A percentile compares a stretch with the other conserved stretches of the same genome.
These are phyloP conservation scores for Sorghum bicolor DNA, from an alignment of 176 grass and related monocot genomes.

Conservation along the genomic window DNA sequence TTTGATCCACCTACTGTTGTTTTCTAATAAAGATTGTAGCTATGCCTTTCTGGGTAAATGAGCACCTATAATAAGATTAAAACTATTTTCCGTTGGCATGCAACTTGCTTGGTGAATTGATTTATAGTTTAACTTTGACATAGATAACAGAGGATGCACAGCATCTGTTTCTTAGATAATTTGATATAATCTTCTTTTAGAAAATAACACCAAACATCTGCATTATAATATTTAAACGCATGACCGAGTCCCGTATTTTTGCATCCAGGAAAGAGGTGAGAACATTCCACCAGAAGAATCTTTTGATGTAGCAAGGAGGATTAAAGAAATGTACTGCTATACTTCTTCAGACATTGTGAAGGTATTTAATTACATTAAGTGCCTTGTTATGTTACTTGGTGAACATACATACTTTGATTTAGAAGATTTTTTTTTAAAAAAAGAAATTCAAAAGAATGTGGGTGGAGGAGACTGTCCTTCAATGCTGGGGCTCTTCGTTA, in stretches of 20 bases:
- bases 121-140: constrained; percentile 10
- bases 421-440: background rate
- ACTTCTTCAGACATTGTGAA: constrained; percentile 99
- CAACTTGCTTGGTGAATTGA: background rate
- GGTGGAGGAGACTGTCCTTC: too few relatives aligned
- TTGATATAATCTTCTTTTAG: background rate
- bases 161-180: constrained; percentile 4
- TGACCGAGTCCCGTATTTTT: constrained; percentile 7
- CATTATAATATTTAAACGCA: too few relatives aligned
- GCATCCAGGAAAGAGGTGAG: constrained; percentile 93
- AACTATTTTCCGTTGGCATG: background rate
- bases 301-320: constrained; percentile 80
- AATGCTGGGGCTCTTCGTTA: too few relatives aligned
- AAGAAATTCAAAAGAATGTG: background rate
- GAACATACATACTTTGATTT: background rate
- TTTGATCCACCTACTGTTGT: background rate
- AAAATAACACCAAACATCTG: background rate
- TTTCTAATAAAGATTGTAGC: background rate
- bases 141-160: background rate
- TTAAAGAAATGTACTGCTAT: constrained; percentile 95
- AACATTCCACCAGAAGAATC: constrained; percentile 95
- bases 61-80: background rate
- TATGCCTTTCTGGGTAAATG: background rate
- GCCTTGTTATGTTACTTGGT: background rate
- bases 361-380: constrained; percentile 38